Conservation (phyloP, 2,329 filamentous ascomycete genomes). For the Ophiosphaerella herpotricha region DNA sequence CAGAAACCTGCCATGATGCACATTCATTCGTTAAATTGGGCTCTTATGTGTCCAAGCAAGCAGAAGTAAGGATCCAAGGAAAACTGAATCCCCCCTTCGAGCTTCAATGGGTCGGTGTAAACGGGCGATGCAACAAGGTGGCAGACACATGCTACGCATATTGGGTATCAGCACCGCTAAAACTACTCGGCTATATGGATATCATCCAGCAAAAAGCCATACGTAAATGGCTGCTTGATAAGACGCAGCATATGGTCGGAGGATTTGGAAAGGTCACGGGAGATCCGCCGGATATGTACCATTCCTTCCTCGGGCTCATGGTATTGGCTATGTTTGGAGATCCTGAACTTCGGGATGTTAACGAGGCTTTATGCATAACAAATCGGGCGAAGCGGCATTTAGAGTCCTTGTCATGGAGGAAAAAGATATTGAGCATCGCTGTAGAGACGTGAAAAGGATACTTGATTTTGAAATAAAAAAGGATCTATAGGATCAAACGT, state of each 20-base stretch:
- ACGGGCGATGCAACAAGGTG: conserved; percentile 87
- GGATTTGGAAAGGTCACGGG: conserved; percentile 54
- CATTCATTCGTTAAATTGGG: conserved; percentile 45
- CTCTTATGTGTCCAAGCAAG: conserved; percentile 31
- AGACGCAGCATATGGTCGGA: conserved; percentile 82
- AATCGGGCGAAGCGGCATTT: conserved; percentile 53
- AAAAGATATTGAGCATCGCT: conserved; percentile 22
- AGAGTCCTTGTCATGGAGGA: conserved; percentile 45
- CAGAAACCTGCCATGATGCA: conserved; percentile 47
- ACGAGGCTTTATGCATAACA: conserved; percentile 78
- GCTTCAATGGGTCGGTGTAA: conserved; percentile 72
- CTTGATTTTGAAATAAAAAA: conserved; percentile 5
- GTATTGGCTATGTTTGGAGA: conserved; percentile 77
- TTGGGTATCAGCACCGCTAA: conserved; percentile 75
- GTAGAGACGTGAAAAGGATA: neutral
- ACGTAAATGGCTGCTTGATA: conserved; percentile 78
- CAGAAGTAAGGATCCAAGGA: conserved; percentile 35
- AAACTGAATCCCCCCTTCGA: conserved; percentile 68
- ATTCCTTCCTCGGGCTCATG: conserved; percentile 85
- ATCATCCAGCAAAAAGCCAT: conserved; percentile 65
- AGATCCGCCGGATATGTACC: conserved; percentile 70
- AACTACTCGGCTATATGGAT: conserved; percentile 47
- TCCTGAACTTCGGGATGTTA: conserved; percentile 68
- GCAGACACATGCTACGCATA: conserved; percentile 96
- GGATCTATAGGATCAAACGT: conserved; percentile 4